These are phyloP conservation scores for Russula abietina DNA, from an alignment of 768 basidiomycete species.

Conservation along the genomic window DNA sequence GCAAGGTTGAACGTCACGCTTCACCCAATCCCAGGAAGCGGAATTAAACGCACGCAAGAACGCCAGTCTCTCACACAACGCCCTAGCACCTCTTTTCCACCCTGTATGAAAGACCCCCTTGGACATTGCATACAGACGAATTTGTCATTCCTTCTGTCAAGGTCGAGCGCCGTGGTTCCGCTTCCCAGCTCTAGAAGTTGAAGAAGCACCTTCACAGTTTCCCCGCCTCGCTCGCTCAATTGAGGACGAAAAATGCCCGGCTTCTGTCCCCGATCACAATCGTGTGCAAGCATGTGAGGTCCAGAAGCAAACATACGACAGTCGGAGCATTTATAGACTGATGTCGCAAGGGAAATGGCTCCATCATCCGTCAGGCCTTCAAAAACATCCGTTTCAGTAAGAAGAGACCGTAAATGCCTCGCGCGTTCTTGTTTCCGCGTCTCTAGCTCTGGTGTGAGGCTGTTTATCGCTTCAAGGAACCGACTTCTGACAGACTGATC, in stretches of 20 bases:
- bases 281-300: slow-evolving; percentile 12
- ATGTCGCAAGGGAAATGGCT: slow-evolving; percentile 11
- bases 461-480: background rate
- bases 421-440: background rate
- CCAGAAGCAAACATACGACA: slow-evolving; percentile 2
- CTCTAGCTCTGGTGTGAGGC: background rate
- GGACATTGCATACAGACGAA: slow-evolving; percentile 8
- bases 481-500: background rate
- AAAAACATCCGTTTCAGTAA: background rate
- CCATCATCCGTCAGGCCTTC: background rate
- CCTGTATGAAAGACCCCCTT: background rate
- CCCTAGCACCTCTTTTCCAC: slow-evolving; percentile 5
- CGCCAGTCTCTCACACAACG: slow-evolving; percentile 16
- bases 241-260: background rate
- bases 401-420: slow-evolving; percentile 7
- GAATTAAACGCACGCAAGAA: slow-evolving; percentile 13
- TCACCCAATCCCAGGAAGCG: background rate
- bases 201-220: slow-evolving; percentile 3
- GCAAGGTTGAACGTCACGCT: background rate
- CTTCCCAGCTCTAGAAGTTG: background rate
- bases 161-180: slow-evolving; percentile 6
- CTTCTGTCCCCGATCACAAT: slow-evolving; percentile 1
- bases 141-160: slow-evolving; percentile 17
- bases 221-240: background rate
- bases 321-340: slow-evolving; percentile 8